Base-by-base conservation (phyloP, 805 yeast genomes). In the Teunomyces atbi region DNA sequence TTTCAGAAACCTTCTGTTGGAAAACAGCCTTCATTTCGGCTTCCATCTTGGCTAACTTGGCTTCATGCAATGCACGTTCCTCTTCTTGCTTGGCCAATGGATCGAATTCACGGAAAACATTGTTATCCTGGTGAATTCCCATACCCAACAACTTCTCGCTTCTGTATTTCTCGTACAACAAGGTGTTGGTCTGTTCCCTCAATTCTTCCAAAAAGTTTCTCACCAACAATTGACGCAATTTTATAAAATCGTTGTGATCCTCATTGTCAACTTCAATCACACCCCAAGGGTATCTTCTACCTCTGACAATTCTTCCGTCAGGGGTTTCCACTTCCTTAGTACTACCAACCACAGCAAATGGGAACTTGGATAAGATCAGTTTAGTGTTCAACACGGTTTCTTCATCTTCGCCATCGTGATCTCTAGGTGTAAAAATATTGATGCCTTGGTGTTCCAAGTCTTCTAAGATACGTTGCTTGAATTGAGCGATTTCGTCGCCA, bases 261-360 rank as follows among this genome's bases (percentile, higher is more conserved):
- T 89, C 94, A 65, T 94, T 92, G 66, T 90, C 97, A 56, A 94
- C 91, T 70, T 94, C 97, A 59, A 94, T 86, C 18, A 86, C 77
- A 55, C 98, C 98, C 99, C 99, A 94, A 51, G 98, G 97, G 66
- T 92, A 92, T 51, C 80, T 73, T 71, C 99, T 86, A 56, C 96
- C 97, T 67, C 97, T 83, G 38, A 91, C 95, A 37, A 64, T 55
- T 64, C 88, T 79, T 35, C 97, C 97, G 61, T 87, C 94, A 36
- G 77, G 64, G 39, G 79, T 76, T 56, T 83, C 83, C 29, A 86
- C 83, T 52, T 81, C 82, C 48, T 73, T 70, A 18, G 94, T 87
- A 18, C 97, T 89, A 18, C 97, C 99, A 45, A 94, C 87, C 53
- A 94, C 84, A 13, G 99, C 98, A 71, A 89, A 92, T 40, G 99